Percentiles rank a stretch among this genome's conserved stretches.
Conservation (phyloP, 306 rosid species). For the Dalbergia cultrata region DNA sequence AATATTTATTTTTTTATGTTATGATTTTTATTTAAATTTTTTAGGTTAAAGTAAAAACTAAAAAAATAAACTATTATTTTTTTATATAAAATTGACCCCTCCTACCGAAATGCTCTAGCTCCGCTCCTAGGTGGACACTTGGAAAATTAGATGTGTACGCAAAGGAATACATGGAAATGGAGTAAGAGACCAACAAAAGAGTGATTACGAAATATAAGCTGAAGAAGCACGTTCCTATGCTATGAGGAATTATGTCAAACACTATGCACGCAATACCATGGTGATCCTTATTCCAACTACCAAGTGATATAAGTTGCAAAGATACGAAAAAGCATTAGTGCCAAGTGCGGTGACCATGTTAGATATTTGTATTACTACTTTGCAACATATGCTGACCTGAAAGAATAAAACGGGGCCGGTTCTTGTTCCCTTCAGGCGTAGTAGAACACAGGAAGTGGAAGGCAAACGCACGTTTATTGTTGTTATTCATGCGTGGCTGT, state of each 20-base stretch:
- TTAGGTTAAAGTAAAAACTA: too few relatives aligned
- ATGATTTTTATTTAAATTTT: too few relatives aligned
- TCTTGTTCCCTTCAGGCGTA: neutral
- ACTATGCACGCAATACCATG: neutral
- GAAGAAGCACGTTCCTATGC: neutral
- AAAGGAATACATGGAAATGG: neutral
- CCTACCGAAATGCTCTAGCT: too few relatives aligned
- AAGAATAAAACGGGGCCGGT: neutral
- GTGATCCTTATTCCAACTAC: neutral
- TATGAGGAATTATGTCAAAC: conserved; percentile 21
- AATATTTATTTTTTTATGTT: too few relatives aligned
- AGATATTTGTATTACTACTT: neutral
- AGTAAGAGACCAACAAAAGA: neutral
- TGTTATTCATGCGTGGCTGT: neutral
- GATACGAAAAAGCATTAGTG: neutral
- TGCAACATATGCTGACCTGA: neutral
- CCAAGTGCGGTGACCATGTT: neutral
- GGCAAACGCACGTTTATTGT: neutral
- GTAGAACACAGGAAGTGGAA: neutral
- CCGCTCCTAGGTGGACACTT: too few relatives aligned
- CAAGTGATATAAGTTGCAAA: neutral
- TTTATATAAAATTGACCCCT: too few relatives aligned
- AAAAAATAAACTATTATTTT: too few relatives aligned
- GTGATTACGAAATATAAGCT: neutral
- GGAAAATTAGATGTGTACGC: neutral